Evolutionary conservation across 139 green algal species (phyloP), one percentile per base, ranked within the genome.

Genomic region (Chlamydomonas incerta): DNA sequence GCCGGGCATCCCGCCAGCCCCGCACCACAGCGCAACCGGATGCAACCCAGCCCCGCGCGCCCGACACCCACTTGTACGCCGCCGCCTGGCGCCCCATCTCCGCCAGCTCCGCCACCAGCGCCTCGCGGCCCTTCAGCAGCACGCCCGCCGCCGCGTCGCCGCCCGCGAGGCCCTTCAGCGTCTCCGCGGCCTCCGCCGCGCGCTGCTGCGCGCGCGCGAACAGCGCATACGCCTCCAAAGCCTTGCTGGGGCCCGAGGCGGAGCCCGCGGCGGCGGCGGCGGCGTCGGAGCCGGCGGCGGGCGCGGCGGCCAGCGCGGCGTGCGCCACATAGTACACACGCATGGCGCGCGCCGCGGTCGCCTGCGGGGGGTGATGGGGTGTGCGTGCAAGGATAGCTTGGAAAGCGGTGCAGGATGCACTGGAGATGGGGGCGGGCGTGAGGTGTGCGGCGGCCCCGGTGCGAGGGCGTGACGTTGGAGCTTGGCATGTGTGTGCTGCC

Each of bases 251-350:
- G 69, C 23, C 8, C 17, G 14, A 13, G 34, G 75, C 41, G n/a
- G n/a, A n/a, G 60, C 33, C 26, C 10, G 63, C 35, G 37, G 29
- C n/a, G 29, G 47, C 60, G 28, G 52, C 37, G 60, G 8, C 75
- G 29, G 37, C 2, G 33, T 28, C 50, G 72, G 72, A 29, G 72
- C 47, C 73, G 17, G 70, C 23, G 29, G 41, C 73, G 55, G 55
- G 41, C 41, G 41, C 35, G 37, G 80, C 87, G 0, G 84, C 88
- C 55, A 96, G 83, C 57, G 91, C 89, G 20, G 81, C 75, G 80
- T 96, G 93, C 2, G 89, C 95, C 46, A 94, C 75, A 62, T 91
- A 93, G 52, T 91, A 88, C 69, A 87, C 93, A 46, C 93, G 82
- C 3, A 50, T 31, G 33, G 93, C 91, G 63, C 90, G 88, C 46